Evolutionary conservation across 495 filamentous ascomycete species (phyloP).

Genomic region (Cercophora sp.): DNA sequence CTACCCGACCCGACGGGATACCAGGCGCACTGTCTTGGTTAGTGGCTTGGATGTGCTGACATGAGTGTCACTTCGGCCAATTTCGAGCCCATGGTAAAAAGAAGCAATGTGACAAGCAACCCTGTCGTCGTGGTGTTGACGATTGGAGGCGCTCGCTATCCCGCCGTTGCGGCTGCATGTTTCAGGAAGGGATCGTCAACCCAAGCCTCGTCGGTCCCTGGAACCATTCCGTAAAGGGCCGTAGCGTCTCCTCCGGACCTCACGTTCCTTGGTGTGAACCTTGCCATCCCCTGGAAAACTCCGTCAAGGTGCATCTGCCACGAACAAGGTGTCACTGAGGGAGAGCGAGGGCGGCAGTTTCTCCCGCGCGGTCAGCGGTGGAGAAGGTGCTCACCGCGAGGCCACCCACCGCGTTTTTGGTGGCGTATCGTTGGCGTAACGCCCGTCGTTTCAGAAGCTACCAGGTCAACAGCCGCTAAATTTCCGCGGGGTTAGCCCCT

Average conservation of each 20-base stretch:
- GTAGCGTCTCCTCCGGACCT: constrained; percentile 1
- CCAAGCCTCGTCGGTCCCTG: constrained; percentile 10
- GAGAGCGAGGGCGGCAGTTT: neutral
- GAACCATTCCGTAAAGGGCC: neutral
- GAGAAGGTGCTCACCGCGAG: no score
- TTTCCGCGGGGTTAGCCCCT: neutral
- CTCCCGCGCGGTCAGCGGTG: no score
- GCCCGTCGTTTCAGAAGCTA: neutral
- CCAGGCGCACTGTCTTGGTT: neutral
- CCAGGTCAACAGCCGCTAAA: constrained; percentile 2
- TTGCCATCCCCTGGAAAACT: neutral
- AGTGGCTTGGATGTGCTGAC: constrained; percentile 6
- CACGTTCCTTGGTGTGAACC: neutral
- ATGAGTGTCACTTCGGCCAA: constrained; percentile 1
- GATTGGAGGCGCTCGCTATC: constrained; percentile 8
- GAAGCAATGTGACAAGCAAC: constrained; percentile 2
- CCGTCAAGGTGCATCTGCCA: constrained; percentile 7
- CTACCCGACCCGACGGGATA: neutral
- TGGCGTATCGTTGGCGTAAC: constrained; percentile 1
- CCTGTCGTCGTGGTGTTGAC: constrained; percentile 5
- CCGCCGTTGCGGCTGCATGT: constrained; percentile 8
- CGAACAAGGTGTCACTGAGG: neutral
- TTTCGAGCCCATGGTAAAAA: constrained; percentile 5
- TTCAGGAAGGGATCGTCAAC: constrained; percentile 15
- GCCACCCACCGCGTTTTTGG: neutral